Evolutionary conservation across 805 yeast species (phyloP), one percentile per base, ranked within the genome.

Genomic region (Saccharomycopsis synnaedendra): DNA sequence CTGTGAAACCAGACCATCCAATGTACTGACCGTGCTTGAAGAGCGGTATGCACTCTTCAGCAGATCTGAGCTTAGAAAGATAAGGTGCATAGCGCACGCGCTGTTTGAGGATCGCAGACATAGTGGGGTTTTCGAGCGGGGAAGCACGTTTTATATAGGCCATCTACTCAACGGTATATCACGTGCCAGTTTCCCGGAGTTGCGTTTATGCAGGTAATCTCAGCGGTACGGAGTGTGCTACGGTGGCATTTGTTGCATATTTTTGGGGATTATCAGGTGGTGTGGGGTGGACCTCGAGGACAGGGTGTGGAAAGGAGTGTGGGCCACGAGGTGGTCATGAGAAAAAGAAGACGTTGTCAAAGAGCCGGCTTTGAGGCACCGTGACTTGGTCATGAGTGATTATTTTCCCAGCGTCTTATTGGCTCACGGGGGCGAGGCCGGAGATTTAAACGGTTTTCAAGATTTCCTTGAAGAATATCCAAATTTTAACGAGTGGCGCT

Each of bases 1-100:
- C 98, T 32, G 98, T 93, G 72, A 93, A 93, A 43, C 98, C 98
- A 30, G 97, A 89, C 97, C 97, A 93, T 48, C 97, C 98, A 39
- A 93, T 67, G 64, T 85, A 86, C 64, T 87, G 95, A 53, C 95
- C 96, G 58, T 85, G 75, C 61, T 87, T 80, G 72, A 93, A 90
- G 39, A 82, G 67, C 31, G 88, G 93, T 46, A 93, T 67, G 66
- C 90, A 73, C 56, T 90, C 90, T 60, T 86, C 85, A 5, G 94
- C 78, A 7, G 82, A 75, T 67, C 85, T 78, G 47, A 93, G 74
- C 65, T 85, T 89, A 54, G 76, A 64, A 55, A 89, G 74, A 62
- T 89, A 84, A 43, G 95, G 95, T 48, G 90, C 87, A 71, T 84
- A 85, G 69, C 95, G 81, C 42, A 90, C 87, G 67, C 97, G 83